These are phyloP conservation scores for Penicillium paneum DNA, from an alignment of 2,329 filamentous ascomycete genomes.

Conservation along the genomic window DNA sequence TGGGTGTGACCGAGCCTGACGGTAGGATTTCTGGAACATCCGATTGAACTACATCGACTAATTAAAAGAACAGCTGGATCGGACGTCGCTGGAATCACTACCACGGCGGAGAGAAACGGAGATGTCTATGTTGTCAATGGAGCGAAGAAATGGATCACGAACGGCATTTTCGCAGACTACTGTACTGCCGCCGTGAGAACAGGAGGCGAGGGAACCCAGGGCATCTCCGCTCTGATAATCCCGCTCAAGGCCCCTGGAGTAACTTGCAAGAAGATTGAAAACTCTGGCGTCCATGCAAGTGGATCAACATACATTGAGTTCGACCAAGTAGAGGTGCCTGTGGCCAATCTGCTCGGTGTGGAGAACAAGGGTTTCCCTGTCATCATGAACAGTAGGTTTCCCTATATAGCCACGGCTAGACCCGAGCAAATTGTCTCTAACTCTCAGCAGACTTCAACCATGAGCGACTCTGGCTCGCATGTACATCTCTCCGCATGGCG, in stretches of 20 bases:
- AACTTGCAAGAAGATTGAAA: conserved; percentile 51
- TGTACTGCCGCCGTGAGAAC: conserved; percentile 61
- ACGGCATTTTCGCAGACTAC: conserved; percentile 55
- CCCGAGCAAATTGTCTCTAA: too few species aligned
- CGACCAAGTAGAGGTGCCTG: conserved; percentile 77
- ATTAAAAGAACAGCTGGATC: conserved; percentile 41
- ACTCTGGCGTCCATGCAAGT: conserved; percentile 59
- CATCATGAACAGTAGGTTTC: conserved; percentile 59
- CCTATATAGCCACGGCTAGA: too few species aligned
- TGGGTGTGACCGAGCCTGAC: conserved; percentile 53
- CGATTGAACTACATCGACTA: conserved; percentile 16
- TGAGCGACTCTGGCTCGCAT: conserved; percentile 58
- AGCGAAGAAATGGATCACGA: conserved; percentile 64
- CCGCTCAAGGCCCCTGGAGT: conserved; percentile 52
- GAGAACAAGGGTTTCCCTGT: conserved; percentile 79
- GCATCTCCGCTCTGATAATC: conserved; percentile 60
- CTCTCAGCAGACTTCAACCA: conserved; percentile 50
- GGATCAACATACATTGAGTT: conserved; percentile 69
- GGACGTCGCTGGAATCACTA: conserved; percentile 59
- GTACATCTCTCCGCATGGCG: conserved; percentile 56
- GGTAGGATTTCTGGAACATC: conserved; percentile 27
- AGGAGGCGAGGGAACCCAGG: conserved; percentile 51
- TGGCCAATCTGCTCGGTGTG: conserved; percentile 67
- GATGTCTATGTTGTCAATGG: conserved; percentile 58
- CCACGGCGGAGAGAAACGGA: conserved; percentile 51